Conservation (phyloP, 768 basidiomycete species). For the Psilocybe azurescens region DNA sequence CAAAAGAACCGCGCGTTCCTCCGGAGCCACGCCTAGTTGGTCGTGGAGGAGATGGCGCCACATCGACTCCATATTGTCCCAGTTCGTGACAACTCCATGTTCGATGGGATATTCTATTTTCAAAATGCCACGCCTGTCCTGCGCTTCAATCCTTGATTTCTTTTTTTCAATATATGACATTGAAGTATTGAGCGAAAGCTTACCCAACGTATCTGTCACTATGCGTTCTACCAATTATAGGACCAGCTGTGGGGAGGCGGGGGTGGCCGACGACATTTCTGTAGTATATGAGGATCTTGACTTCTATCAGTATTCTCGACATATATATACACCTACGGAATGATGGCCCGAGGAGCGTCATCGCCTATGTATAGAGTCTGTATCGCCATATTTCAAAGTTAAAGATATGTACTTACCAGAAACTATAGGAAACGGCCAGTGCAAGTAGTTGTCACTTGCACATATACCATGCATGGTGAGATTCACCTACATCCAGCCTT, state of each 20-base stretch:
- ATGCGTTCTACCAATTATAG: conserved; percentile 97
- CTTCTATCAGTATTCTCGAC: not conserved
- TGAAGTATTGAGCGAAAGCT: conserved; percentile 24
- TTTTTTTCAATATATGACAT: not conserved
- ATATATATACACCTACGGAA: conserved; percentile 74
- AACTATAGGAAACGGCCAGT: conserved; percentile 43
- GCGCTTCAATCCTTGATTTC: conserved; percentile 31
- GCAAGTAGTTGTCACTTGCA: not conserved
- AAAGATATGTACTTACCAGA: conserved; percentile 52
- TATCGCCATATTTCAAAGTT: conserved; percentile 11
- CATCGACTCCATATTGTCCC: conserved; percentile 99
- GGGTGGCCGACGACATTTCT: conserved; percentile 95
- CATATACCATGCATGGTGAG: too few relatives aligned
- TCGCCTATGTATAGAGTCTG: conserved; percentile 58
- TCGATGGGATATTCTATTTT: conserved; percentile 93
- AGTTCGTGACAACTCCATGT: conserved; percentile 96
- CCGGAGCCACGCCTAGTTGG: conserved; percentile 90
- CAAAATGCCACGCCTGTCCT: conserved; percentile 86
- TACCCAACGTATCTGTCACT: conserved; percentile 97
- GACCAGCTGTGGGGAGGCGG: conserved; percentile 77
- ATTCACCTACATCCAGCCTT: too few relatives aligned
- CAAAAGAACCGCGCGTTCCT: conserved; percentile 90
- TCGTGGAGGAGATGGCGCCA: conserved; percentile 99
- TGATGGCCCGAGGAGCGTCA: conserved; percentile 91
- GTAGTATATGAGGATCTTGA: too few relatives aligned